Evolutionary conservation across 257 asterid species (phyloP).

Genomic region (Solanum sitiens): DNA sequence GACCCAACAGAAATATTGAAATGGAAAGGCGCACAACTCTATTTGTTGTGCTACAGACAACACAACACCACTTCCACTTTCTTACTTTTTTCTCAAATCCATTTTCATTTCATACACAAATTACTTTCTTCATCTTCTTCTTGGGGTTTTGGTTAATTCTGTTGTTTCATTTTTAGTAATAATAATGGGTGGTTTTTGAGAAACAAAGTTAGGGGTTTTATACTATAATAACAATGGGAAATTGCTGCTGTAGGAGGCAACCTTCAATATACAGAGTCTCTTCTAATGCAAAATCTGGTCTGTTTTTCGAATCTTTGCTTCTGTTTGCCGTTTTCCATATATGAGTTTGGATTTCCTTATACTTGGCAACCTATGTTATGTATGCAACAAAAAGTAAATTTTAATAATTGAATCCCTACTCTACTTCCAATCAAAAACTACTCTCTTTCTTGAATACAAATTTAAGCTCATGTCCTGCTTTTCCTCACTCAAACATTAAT

Average conservation of each 20-base stretch:
- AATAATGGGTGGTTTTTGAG: conserved; percentile 7
- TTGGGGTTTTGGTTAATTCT: background rate
- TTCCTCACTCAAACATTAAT: background rate
- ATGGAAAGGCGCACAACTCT: conserved; percentile 13
- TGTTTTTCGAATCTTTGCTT: background rate
- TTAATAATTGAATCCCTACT: background rate
- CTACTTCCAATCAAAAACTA: background rate
- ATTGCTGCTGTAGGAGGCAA: conserved; percentile 49
- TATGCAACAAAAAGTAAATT: background rate
- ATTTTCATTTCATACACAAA: background rate
- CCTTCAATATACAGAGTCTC: conserved; percentile 44
- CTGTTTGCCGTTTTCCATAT: background rate
- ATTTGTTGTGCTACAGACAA: background rate
- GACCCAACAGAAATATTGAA: conserved; percentile 3
- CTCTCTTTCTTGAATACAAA: background rate
- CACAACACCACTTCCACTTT: conserved; percentile 4
- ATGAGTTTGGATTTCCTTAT: background rate
- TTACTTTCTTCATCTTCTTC: background rate
- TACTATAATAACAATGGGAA: conserved; percentile 43
- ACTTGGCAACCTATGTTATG: background rate
- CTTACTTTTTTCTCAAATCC: conserved; percentile 7
- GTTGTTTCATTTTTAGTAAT: conserved; percentile 1
- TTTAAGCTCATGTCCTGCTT: background rate
- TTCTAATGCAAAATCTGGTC: conserved; percentile 65
- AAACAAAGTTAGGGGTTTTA: conserved; percentile 12